A percentile compares a stretch with the other conserved stretches of the same genome.
phyloP scores from a whole-genome alignment of 169 alveolate genomes.

The Plasmodium ovale region DNA sequence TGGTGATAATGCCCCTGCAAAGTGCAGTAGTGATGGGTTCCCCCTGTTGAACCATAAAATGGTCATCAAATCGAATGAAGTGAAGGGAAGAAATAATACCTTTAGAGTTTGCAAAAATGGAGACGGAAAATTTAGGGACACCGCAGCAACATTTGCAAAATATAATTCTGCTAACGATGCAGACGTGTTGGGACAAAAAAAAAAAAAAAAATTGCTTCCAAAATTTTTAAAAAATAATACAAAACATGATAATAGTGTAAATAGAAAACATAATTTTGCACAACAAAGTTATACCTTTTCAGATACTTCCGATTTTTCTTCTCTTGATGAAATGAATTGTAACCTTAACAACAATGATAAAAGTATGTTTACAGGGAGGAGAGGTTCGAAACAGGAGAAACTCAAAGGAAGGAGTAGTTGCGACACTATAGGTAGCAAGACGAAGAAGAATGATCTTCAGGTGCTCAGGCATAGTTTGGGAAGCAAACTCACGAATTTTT shows the following conservation, averaged over 20 bases:
- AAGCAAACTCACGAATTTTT: slow-evolving; percentile 23
- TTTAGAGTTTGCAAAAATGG: not conserved
- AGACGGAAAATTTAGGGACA: slow-evolving; percentile 9
- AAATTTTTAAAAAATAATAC: not conserved
- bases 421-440: slow-evolving; percentile 32
- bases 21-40: not conserved
- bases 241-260: not conserved
- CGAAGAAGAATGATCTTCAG: slow-evolving; percentile 27
- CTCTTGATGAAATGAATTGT: slow-evolving; percentile 67
- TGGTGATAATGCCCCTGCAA: not conserved
- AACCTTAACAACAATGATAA: slow-evolving; percentile 38
- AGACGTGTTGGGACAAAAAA: slow-evolving; percentile 29
- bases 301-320: slow-evolving; percentile 71
- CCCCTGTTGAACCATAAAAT: not conserved
- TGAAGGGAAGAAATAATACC: not conserved
- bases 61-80: slow-evolving; percentile 11
- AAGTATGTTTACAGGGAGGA: slow-evolving; percentile 1
- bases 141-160: not conserved
- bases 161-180: slow-evolving; percentile 34
- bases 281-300: slow-evolving; percentile 43
- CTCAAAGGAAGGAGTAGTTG: slow-evolving; percentile 55
- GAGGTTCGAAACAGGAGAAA: slow-evolving; percentile 3
- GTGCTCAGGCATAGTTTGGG: slow-evolving; percentile 54
- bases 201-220: not conserved
- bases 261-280: not conserved